These are phyloP conservation scores for Sphenostylis stenocarpa DNA, from an alignment of 306 rosid genomes.

Conservation along the genomic window DNA sequence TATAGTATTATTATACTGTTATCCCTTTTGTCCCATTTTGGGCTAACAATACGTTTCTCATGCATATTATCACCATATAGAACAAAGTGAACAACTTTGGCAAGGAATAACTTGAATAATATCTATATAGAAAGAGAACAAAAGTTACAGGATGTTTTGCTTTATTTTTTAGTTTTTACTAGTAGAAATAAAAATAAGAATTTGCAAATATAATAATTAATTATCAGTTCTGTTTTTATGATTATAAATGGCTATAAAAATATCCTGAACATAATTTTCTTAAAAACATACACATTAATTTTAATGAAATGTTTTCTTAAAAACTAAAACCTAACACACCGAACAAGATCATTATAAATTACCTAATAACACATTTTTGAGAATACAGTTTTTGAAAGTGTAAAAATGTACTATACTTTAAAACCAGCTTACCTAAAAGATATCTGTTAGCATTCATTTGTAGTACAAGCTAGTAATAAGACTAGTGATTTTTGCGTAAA, in stretches of 20 bases:
- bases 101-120: background rate
- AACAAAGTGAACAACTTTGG: background rate
- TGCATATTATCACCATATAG: background rate
- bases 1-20: background rate
- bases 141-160: background rate
- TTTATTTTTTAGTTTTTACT: no score
- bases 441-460: background rate
- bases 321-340: background rate
- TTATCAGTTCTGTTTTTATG: no score
- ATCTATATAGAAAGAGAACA: background rate
- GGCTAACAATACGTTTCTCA: background rate
- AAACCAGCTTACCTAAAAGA: background rate
- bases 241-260: no score
- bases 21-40: background rate
- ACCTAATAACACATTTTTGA: background rate
- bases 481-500: background rate
- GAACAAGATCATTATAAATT: background rate
- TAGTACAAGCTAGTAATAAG: background rate
- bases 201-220: no score
- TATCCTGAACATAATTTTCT: no score
- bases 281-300: no score
- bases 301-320: background rate
- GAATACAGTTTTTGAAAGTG: background rate
- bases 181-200: no score
- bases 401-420: background rate